phyloP scores from a whole-genome alignment of 192 early-diverging fungal genomes.

The Polychytrium aggregatum region DNA sequence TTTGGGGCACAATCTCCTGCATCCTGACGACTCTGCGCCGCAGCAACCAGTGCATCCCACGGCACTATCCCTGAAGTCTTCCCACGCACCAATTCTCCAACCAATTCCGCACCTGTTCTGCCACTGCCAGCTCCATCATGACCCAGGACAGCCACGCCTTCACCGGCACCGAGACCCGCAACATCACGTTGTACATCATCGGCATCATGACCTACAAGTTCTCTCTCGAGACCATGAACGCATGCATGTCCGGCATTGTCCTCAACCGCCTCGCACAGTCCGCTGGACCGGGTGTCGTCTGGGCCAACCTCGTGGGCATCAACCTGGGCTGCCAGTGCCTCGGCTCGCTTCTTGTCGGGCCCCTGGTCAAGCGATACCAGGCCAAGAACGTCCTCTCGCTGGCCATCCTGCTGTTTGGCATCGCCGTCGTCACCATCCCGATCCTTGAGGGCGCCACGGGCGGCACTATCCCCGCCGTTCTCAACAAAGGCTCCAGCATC shows the following conservation, averaged over 20 bases:
- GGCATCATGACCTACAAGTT: slow-evolving; percentile 53
- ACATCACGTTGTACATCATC: slow-evolving; percentile 38
- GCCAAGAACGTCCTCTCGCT: slow-evolving; percentile 26
- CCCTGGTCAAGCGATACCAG: slow-evolving; percentile 32
- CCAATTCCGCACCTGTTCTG: no score
- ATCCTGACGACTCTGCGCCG: no score
- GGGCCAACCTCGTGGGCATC: slow-evolving; percentile 22
- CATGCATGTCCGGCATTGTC: slow-evolving; percentile 12
- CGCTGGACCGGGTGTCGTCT: slow-evolving; percentile 12
- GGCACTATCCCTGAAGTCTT: no score
- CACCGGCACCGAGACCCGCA: slow-evolving; percentile 17
- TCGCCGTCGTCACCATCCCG: slow-evolving; percentile 31
- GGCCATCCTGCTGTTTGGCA: slow-evolving; percentile 28
- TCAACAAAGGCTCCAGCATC: no score
- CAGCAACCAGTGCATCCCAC: no score
- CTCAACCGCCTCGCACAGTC: slow-evolving; percentile 17
- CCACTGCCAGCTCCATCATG: no score
- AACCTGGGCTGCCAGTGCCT: slow-evolving; percentile 42
- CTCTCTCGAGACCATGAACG: slow-evolving; percentile 31
- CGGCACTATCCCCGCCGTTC: slow-evolving; percentile 22
- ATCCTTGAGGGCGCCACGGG: slow-evolving; percentile 42
- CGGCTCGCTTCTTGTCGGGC: slow-evolving; percentile 36
- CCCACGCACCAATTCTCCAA: no score
- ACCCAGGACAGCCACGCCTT: slow-evolving; percentile 9
- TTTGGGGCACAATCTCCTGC: no score